A percentile compares a stretch with the other conserved stretches of the same genome.
Evolutionary conservation across 306 rosid species (phyloP).

Genomic region (Begonia loranthoides): DNA sequence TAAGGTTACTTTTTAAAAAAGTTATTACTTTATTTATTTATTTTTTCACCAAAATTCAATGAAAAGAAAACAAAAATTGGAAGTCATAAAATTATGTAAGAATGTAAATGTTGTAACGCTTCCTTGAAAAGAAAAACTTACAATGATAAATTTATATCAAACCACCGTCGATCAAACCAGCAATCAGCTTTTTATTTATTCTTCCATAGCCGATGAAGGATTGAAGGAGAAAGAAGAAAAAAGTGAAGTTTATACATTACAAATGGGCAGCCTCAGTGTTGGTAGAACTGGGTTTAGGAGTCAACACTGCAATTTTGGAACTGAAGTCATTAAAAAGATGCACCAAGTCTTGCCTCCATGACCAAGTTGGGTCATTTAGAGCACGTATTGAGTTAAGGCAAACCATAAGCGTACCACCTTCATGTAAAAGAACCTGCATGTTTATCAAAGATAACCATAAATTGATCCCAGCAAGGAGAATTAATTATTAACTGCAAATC

Average conservation of each 20-base stretch:
- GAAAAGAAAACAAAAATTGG: too few relatives aligned
- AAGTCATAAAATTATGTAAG: too few relatives aligned
- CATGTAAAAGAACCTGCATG: constrained; percentile 86
- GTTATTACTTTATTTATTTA: too few relatives aligned
- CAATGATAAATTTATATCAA: too few relatives aligned
- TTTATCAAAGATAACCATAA: constrained; percentile 9
- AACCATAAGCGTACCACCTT: constrained; percentile 91
- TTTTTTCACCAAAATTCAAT: too few relatives aligned
- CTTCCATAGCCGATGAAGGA: too few relatives aligned
- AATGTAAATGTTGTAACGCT: too few relatives aligned
- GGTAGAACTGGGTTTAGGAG: constrained; percentile 13
- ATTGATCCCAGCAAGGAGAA: not conserved
- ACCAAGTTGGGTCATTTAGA: constrained; percentile 72
- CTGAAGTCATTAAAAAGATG: constrained; percentile 25
- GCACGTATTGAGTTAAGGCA: constrained; percentile 92
- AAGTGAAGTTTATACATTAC: constrained; percentile 9
- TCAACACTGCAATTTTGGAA: constrained; percentile 21
- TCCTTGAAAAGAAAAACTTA: too few relatives aligned
- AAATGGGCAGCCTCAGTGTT: constrained; percentile 19
- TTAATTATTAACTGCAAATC: too few relatives aligned
- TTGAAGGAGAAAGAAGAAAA: not conserved
- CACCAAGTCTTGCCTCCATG: constrained; percentile 60
- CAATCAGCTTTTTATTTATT: too few relatives aligned
- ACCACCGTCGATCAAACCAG: too few relatives aligned
- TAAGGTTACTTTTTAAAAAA: too few relatives aligned